phyloP scores from a whole-genome alignment of 2,329 filamentous ascomycete species.

The Nemania sp. region DNA sequence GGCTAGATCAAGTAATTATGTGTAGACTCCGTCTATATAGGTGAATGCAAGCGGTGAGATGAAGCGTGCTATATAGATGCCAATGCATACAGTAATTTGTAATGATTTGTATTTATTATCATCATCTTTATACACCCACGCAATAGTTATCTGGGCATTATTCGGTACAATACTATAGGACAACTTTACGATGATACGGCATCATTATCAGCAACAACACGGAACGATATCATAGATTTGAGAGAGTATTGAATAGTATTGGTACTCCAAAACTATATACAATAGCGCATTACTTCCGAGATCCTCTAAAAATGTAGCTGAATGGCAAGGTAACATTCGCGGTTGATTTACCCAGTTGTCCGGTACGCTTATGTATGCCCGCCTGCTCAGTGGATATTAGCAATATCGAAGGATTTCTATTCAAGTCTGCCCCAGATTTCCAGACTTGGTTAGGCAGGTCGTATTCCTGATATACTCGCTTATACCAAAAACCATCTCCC shows the following conservation, averaged over 20 bases:
- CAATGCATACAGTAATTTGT: neutral
- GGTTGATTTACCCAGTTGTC: constrained; percentile 10
- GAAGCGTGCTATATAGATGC: neutral
- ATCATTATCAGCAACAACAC: neutral
- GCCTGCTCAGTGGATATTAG: neutral
- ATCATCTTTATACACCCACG: neutral
- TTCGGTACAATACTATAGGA: neutral
- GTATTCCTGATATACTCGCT: neutral
- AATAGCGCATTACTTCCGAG: too few species aligned
- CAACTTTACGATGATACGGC: neutral
- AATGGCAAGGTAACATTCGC: neutral
- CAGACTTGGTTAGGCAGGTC: constrained; percentile 7
- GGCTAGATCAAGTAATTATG: neutral
- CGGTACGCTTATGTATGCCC: constrained; percentile 21
- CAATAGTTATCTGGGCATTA: neutral
- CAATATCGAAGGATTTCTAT: neutral
- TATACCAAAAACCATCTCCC: neutral
- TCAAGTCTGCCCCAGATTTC: constrained; percentile 14
- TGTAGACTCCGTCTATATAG: neutral
- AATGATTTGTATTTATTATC: neutral
- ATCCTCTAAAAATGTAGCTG: neutral
- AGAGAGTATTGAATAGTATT: too few species aligned
- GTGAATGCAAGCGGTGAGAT: neutral
- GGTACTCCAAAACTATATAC: too few species aligned
- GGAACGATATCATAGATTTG: neutral